Conservation (phyloP, 2,329 filamentous ascomycete species). For the Penicillium sp. region DNA sequence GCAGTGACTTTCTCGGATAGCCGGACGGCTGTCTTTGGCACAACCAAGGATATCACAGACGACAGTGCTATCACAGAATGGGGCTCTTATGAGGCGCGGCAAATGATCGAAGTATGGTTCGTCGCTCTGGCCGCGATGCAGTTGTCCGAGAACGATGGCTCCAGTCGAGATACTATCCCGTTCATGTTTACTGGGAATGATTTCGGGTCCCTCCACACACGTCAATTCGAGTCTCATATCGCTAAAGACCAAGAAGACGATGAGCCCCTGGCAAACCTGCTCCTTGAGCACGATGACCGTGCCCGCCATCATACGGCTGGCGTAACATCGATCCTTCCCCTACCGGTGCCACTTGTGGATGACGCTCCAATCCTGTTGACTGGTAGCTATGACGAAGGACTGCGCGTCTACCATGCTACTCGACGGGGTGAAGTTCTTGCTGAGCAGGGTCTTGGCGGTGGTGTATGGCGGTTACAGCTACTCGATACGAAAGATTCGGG, state of each 20-base stretch:
- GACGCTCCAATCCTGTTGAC: conserved; percentile 68
- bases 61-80: conserved; percentile 23
- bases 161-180: conserved; percentile 10
- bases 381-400: conserved; percentile 85
- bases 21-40: conserved; percentile 58
- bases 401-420: conserved; percentile 61
- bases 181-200: conserved; percentile 45
- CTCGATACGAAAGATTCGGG: conserved; percentile 21
- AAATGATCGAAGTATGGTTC: conserved; percentile 46
- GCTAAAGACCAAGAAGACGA: conserved; percentile 14
- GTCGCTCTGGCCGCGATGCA: conserved; percentile 34
- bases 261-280: conserved; percentile 17
- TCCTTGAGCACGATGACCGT: conserved; percentile 46
- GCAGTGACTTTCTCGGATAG: conserved; percentile 73
- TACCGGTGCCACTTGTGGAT: conserved; percentile 49
- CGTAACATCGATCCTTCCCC: conserved; percentile 80
- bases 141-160: not conserved
- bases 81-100: conserved; percentile 31
- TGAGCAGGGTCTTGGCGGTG: conserved; percentile 69
- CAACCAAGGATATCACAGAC: conserved; percentile 36
- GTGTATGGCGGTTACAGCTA: conserved; percentile 83
- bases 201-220: conserved; percentile 39
- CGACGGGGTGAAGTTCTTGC: conserved; percentile 56
- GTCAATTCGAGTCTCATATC: conserved; percentile 31
- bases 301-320: conserved; percentile 72